A percentile compares a stretch with the other conserved stretches of the same genome.
These are phyloP conservation scores for Pythium graminicola DNA, from an alignment of 352 stramenopile species.

Conservation along the genomic window DNA sequence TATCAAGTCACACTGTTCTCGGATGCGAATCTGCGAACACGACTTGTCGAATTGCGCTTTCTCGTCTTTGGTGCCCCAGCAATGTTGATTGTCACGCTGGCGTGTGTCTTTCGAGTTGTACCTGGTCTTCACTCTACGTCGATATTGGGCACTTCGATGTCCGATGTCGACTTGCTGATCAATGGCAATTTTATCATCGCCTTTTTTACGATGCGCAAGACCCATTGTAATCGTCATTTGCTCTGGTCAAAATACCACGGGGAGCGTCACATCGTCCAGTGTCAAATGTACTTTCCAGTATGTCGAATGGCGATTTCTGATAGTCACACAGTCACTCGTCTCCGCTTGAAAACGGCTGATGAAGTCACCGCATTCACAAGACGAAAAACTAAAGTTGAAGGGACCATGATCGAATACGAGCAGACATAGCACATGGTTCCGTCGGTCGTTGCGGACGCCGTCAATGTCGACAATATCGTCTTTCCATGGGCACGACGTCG, in stretches of 20 bases:
- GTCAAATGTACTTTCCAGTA: conserved; percentile 16
- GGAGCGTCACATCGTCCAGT: conserved; percentile 15
- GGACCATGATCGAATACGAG: conserved; percentile 4
- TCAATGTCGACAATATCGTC: neutral
- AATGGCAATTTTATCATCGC: conserved; percentile 19
- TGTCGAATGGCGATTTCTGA: neutral
- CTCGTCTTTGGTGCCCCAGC: conserved; percentile 13
- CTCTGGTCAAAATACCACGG: conserved; percentile 2
- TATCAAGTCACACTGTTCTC: conserved; percentile 14
- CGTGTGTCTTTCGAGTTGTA: conserved; percentile 5
- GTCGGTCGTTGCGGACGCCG: conserved; percentile 1
- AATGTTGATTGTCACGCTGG: neutral
- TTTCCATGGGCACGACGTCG: neutral
- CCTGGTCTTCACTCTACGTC: conserved; percentile 2
- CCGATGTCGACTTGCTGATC: conserved; percentile 16
- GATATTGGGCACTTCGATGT: neutral
- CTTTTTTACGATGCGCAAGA: conserved; percentile 17
- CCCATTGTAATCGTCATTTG: conserved; percentile 16
- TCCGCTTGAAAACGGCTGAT: neutral
- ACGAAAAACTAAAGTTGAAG: neutral
- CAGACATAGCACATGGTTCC: conserved; percentile 13
- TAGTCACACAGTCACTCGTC: neutral
- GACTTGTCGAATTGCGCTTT: conserved; percentile 14
- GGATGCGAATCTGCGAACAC: conserved; percentile 14
- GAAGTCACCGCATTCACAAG: conserved; percentile 1